Percentiles rank a stretch among this genome's conserved stretches.
phyloP scores from a whole-genome alignment of 495 filamentous ascomycete genomes.

The Tuber microsphaerosporum region DNA sequence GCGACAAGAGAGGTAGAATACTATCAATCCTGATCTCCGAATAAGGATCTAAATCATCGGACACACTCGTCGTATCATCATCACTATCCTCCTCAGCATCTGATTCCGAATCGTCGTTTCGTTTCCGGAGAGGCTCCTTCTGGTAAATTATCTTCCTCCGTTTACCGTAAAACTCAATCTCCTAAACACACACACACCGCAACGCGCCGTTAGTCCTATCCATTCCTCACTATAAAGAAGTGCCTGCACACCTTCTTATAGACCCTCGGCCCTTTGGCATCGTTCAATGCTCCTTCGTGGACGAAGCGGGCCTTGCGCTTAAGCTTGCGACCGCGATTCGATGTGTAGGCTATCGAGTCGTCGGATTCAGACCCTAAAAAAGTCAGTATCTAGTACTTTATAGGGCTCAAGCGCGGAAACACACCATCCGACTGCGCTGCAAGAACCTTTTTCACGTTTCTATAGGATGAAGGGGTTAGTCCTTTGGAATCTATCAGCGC shows the following conservation, averaged over 20 bases:
- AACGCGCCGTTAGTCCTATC: neutral
- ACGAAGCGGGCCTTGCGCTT: slow-evolving; percentile 74
- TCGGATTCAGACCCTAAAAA: slow-evolving; percentile 74
- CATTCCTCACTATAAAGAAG: slow-evolving; percentile 7
- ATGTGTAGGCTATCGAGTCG: slow-evolving; percentile 66
- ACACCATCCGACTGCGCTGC: slow-evolving; percentile 31
- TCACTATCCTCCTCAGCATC: slow-evolving; percentile 68
- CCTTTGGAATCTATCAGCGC: slow-evolving; percentile 8
- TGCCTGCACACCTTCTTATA: slow-evolving; percentile 66
- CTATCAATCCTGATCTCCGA: slow-evolving; percentile 73
- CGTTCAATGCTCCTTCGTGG: slow-evolving; percentile 65
- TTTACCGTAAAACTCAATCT: slow-evolving; percentile 76
- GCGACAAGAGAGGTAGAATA: slow-evolving; percentile 43
- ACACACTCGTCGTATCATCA: slow-evolving; percentile 62
- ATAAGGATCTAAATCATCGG: slow-evolving; percentile 75
- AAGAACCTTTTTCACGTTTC: slow-evolving; percentile 37
- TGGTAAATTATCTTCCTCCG: slow-evolving; percentile 72
- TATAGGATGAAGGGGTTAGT: slow-evolving; percentile 7
- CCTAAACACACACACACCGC: slow-evolving; percentile 47
- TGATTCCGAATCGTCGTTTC: slow-evolving; percentile 81
- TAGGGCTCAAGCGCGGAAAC: neutral
- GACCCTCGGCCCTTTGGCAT: slow-evolving; percentile 61
- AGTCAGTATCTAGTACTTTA: neutral
- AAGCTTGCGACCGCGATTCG: slow-evolving; percentile 88
- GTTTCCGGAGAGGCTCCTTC: slow-evolving; percentile 58